phyloP scores from a whole-genome alignment of 345 rosid species.

The Hypericum androsaemum region DNA sequence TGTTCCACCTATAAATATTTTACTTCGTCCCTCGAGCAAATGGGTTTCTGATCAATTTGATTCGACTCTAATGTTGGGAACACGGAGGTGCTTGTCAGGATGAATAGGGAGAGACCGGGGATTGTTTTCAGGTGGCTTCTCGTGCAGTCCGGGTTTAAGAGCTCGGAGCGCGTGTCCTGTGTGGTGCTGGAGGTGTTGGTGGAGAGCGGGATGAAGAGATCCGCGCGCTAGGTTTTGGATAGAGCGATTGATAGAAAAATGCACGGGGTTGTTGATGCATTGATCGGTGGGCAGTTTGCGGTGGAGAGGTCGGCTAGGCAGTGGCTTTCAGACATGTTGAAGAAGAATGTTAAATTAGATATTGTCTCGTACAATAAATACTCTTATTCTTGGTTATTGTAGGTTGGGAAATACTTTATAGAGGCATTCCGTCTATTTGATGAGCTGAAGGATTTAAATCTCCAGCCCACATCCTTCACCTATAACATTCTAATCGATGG shows the following conservation, averaged over 20 bases:
- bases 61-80: slow-evolving; percentile 29
- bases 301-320: slow-evolving; percentile 34
- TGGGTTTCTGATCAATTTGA: slow-evolving; percentile 41
- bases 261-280: slow-evolving; percentile 42
- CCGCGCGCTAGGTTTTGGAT: slow-evolving; percentile 49
- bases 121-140: slow-evolving; percentile 55
- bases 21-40: no score
- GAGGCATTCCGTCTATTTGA: slow-evolving; percentile 59
- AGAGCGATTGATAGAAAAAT: slow-evolving; percentile 29
- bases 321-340: slow-evolving; percentile 31
- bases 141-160: slow-evolving; percentile 35
- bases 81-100: slow-evolving; percentile 39
- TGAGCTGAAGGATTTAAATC: slow-evolving; percentile 32
- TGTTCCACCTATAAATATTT: no score
- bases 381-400: slow-evolving; percentile 50
- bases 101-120: slow-evolving; percentile 38
- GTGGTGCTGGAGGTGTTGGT: slow-evolving; percentile 49
- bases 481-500: slow-evolving; percentile 63
- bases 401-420: slow-evolving; percentile 36
- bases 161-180: slow-evolving; percentile 30
- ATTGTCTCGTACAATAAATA: slow-evolving; percentile 62
- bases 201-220: slow-evolving; percentile 32
- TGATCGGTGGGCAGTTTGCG: slow-evolving; percentile 36
- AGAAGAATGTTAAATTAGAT: slow-evolving; percentile 37
- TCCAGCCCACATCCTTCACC: slow-evolving; percentile 40